Evolutionary conservation across 192 early-diverging fungal genomes (phyloP).

Genomic region (Umbelopsis isabellina): DNA sequence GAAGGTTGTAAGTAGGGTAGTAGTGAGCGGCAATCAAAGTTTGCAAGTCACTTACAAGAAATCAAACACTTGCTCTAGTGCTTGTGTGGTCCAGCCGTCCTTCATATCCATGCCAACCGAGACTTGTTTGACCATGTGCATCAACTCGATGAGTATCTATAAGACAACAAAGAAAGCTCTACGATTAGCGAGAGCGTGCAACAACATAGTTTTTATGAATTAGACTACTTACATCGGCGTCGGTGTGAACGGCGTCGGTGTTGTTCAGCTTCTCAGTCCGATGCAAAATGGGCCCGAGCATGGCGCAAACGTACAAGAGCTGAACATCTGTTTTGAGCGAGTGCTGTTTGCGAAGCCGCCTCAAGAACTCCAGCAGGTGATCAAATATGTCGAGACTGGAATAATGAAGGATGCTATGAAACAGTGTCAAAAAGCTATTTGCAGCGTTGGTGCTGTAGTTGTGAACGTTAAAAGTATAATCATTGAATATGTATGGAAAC

Average conservation of each 20-base stretch:
- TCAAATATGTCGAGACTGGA: slow-evolving; percentile 67
- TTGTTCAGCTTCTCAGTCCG: slow-evolving; percentile 63
- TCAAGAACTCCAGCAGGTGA: slow-evolving; percentile 50
- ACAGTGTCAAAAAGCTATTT: slow-evolving; percentile 72
- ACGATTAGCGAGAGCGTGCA: no score
- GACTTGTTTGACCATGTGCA: slow-evolving; percentile 51
- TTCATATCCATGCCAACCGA: slow-evolving; percentile 45
- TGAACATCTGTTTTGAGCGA: slow-evolving; percentile 62
- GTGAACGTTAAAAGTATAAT: slow-evolving; percentile 65
- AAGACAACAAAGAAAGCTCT: not conserved
- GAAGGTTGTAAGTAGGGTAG: not conserved
- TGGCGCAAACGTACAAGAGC: slow-evolving; percentile 69
- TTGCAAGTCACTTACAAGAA: slow-evolving; percentile 48
- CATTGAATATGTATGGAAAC: slow-evolving; percentile 57
- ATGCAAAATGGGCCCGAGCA: slow-evolving; percentile 73
- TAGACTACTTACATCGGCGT: slow-evolving; percentile 45
- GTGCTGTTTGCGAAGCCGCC: slow-evolving; percentile 46
- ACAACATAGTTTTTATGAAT: no score
- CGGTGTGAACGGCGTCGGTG: slow-evolving; percentile 52
- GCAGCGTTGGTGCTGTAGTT: slow-evolving; percentile 67
- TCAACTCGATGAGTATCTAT: slow-evolving; percentile 47
- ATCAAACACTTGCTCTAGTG: slow-evolving; percentile 54
- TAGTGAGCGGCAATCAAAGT: no score
- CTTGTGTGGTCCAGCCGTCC: slow-evolving; percentile 43
- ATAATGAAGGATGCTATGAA: slow-evolving; percentile 76